Conservation (phyloP, 257 asterid species). For the Ligustrum vulgare region DNA sequence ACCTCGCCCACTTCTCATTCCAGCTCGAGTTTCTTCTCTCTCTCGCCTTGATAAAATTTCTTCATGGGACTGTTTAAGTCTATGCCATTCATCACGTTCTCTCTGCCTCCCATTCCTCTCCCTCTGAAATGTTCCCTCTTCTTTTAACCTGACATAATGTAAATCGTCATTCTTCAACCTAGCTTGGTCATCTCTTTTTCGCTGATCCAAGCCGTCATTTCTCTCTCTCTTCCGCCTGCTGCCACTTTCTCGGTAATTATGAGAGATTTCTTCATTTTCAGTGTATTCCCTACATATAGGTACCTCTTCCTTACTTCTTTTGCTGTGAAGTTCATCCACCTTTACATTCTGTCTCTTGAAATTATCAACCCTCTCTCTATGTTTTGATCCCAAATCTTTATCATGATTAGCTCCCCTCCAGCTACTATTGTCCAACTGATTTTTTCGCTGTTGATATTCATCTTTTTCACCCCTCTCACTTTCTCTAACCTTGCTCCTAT, state of each 20-base stretch:
- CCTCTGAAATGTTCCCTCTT: slow-evolving; percentile 57
- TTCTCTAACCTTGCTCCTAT: slow-evolving; percentile 55
- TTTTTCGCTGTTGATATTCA: slow-evolving; percentile 54
- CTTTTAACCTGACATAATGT: slow-evolving; percentile 65
- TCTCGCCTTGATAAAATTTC: slow-evolving; percentile 63
- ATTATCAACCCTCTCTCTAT: slow-evolving; percentile 63
- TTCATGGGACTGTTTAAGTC: slow-evolving; percentile 60
- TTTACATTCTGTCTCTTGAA: slow-evolving; percentile 49
- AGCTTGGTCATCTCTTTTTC: slow-evolving; percentile 66
- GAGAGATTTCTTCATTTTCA: slow-evolving; percentile 59
- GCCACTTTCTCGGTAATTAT: slow-evolving; percentile 58
- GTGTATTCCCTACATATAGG: slow-evolving; percentile 46
- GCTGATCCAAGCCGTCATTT: slow-evolving; percentile 68
- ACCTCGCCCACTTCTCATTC: slow-evolving; percentile 57
- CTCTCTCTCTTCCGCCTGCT: slow-evolving; percentile 77
- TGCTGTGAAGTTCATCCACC: slow-evolving; percentile 54
- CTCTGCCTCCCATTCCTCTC: slow-evolving; percentile 74
- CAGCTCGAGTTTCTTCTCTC: slow-evolving; percentile 67
- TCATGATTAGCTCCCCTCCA: slow-evolving; percentile 63
- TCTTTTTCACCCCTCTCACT: slow-evolving; percentile 64
- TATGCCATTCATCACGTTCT: slow-evolving; percentile 86
- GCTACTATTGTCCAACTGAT: slow-evolving; percentile 55
- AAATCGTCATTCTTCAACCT: slow-evolving; percentile 64
- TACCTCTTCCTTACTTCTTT: slow-evolving; percentile 73
- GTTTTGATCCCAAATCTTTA: slow-evolving; percentile 54